Conservation (phyloP, 164 flowering plant species). For the Nelumbo lutea region DNA sequence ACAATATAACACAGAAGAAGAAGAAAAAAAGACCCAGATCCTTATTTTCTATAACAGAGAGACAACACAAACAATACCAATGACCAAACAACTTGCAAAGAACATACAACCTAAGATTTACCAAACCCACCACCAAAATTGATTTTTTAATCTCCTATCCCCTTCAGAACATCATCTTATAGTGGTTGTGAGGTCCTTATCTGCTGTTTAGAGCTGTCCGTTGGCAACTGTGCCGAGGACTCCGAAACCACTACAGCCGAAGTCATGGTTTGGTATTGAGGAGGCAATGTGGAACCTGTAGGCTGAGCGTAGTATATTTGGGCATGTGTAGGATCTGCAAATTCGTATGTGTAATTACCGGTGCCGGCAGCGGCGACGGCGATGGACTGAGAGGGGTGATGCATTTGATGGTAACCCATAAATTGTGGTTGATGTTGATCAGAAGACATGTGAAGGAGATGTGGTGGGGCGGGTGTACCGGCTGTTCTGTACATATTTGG, state of each 20-base stretch:
- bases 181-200: conserved; percentile 48
- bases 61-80: conserved; percentile 36
- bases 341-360: conserved; percentile 56
- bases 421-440: conserved; percentile 60
- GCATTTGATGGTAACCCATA: conserved; percentile 59
- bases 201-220: conserved; percentile 56
- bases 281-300: conserved; percentile 37
- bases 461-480: conserved; percentile 31
- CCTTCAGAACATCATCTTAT: conserved; percentile 19
- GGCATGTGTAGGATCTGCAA: conserved; percentile 50
- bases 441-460: conserved; percentile 45
- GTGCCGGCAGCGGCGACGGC: conserved; percentile 37
- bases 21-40: conserved; percentile 21
- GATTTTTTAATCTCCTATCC: conserved; percentile 14
- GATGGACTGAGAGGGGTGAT: conserved; percentile 59
- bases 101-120: conserved; percentile 21
- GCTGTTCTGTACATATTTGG: conserved; percentile 52
- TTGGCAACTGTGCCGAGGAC: conserved; percentile 34
- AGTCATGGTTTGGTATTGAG: conserved; percentile 72
- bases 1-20: conserved; percentile 20
- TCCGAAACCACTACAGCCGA: conserved; percentile 43
- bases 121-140: conserved; percentile 45
- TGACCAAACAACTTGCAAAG: conserved; percentile 19
- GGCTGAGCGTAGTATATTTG: conserved; percentile 71
- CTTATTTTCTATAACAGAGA: conserved; percentile 52